phyloP scores from a whole-genome alignment of 2,329 filamentous ascomycete species.

The Cytospora piceicola region DNA sequence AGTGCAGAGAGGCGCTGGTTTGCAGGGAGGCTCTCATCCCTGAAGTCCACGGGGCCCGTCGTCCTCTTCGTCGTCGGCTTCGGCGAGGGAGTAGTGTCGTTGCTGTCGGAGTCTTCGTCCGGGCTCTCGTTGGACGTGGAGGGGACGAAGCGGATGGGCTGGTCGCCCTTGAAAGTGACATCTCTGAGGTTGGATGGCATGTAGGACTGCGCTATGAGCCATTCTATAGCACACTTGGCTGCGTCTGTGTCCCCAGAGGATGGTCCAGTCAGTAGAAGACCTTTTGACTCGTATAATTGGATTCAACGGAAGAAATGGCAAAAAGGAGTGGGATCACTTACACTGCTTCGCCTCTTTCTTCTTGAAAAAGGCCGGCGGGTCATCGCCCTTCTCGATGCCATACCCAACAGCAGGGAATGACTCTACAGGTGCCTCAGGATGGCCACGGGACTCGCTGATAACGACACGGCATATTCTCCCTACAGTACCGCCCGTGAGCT shows the following conservation, averaged over 20 bases:
- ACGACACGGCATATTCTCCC: conserved; percentile 36
- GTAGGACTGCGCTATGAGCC: conserved; percentile 40
- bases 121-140: neutral
- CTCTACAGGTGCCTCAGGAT: neutral
- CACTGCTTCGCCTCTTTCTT: conserved; percentile 60
- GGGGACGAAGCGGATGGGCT: neutral
- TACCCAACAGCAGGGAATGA: conserved; percentile 18
- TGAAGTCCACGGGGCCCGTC: conserved; percentile 6
- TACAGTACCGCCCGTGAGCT: conserved; percentile 23
- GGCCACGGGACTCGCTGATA: conserved; percentile 33
- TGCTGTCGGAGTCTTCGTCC: neutral
- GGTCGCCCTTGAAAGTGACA: conserved; percentile 29
- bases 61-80: conserved; percentile 23
- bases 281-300: neutral
- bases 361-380: conserved; percentile 44
- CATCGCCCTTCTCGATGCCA: conserved; percentile 24
- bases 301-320: neutral
- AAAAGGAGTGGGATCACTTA: neutral
- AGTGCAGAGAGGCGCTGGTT: conserved; percentile 40
- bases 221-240: conserved; percentile 51
- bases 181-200: conserved; percentile 37
- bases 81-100: conserved; percentile 6
- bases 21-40: conserved; percentile 25
- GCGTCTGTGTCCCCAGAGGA: conserved; percentile 39
- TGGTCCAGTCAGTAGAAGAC: too few relatives aligned